Evolutionary conservation across 176 grass and related monocot species (phyloP).

Genomic region (Raddia distichophylla): DNA sequence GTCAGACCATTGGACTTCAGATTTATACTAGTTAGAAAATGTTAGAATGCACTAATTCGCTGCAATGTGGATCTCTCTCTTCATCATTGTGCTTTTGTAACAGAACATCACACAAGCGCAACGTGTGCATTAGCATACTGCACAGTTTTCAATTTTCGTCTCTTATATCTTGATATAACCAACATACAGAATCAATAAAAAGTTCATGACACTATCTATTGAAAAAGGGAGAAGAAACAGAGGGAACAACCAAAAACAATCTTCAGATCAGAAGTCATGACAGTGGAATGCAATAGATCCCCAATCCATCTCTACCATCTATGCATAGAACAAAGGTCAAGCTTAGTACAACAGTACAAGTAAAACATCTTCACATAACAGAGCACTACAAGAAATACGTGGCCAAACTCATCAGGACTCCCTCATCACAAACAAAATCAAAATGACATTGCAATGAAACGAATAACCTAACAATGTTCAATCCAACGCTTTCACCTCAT

Average conservation of each 20-base stretch:
- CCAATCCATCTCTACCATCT: neutral
- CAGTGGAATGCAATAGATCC: conserved; percentile 1
- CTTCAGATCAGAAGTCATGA: conserved; percentile 6
- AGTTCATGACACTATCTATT: neutral
- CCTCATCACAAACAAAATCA: neutral
- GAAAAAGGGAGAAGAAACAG: conserved; percentile 12
- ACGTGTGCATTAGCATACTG: neutral
- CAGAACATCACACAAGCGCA: neutral
- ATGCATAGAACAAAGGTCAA: neutral
- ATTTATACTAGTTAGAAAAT: neutral
- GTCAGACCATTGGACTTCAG: neutral
- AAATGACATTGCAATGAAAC: conserved; percentile 21
- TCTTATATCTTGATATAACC: neutral
- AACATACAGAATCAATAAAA: neutral
- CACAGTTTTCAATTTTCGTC: neutral
- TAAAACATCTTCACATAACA: conserved; percentile 5
- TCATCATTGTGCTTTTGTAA: neutral
- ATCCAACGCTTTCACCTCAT: neutral
- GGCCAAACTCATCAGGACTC: neutral
- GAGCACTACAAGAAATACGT: conserved; percentile 1
- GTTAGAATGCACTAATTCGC: neutral
- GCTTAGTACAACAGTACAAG: neutral
- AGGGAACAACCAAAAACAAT: neutral
- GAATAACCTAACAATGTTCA: neutral
- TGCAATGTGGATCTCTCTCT: neutral